Conservation (phyloP, 2,329 filamentous ascomycete species). For the Corynespora cassiicola region DNA sequence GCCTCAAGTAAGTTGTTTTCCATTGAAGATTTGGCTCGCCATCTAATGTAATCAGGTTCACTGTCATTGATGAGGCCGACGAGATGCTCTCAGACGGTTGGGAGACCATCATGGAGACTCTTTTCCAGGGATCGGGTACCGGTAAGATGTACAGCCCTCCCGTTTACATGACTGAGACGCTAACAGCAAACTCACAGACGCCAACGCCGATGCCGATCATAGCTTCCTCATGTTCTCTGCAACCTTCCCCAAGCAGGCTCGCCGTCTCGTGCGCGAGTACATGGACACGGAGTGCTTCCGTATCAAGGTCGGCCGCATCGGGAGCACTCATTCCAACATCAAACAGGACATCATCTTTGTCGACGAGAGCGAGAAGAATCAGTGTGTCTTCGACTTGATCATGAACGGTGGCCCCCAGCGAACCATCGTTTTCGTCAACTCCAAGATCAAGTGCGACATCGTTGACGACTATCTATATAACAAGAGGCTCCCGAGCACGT, state of each 20-base stretch:
- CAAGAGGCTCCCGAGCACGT: constrained; percentile 78
- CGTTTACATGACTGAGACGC: neutral
- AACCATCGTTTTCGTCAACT: constrained; percentile 91
- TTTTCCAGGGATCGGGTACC: constrained; percentile 83
- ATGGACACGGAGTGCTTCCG: constrained; percentile 77
- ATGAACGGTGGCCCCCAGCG: constrained; percentile 73
- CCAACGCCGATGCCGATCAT: constrained; percentile 75
- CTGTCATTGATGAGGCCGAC: constrained; percentile 92
- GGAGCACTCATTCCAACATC: constrained; percentile 83
- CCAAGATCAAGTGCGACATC: constrained; percentile 77
- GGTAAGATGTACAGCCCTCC: constrained; percentile 15
- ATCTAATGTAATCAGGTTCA: constrained; percentile 52
- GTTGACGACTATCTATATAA: constrained; percentile 91
- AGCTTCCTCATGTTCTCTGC: constrained; percentile 87
- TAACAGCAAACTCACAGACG: constrained; percentile 56
- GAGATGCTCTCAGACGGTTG: constrained; percentile 86
- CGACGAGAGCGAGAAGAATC: constrained; percentile 70
- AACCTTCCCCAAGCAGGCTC: constrained; percentile 84
- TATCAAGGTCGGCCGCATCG: constrained; percentile 85
- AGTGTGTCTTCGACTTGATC: constrained; percentile 75
- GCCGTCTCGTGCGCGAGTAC: constrained; percentile 77
- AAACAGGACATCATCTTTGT: constrained; percentile 75
- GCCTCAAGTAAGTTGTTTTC: constrained; percentile 71
- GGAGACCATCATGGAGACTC: constrained; percentile 74
- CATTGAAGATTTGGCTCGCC: neutral